Base-by-base conservation (phyloP, 352 stramenopile species). In the Phytophthora sojae region DNA sequence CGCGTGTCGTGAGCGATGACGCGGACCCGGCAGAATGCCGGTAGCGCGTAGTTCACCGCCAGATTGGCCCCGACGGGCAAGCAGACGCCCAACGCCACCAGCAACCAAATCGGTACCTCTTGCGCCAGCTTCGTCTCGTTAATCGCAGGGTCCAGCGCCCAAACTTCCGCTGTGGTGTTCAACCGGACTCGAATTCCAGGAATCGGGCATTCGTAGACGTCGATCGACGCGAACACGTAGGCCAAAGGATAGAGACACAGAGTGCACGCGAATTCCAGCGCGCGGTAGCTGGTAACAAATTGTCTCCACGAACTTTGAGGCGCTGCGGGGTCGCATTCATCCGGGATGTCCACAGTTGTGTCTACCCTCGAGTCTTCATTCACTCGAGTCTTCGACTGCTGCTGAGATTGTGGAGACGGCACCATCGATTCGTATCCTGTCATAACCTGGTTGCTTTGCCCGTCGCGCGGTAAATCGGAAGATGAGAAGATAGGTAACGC, bases 1-100 rank as follows among this genome's bases (percentile, higher is more conserved):
- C 85, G 80, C n/a, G 85, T 87, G 61, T 93, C 83, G 64, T 91
- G 74, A 4, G 66, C 71, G 56, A 91, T 89, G 25, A 83, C 54
- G 17, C 75, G 82, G 7, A 83, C 59, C 30, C 73, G 68, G 35
- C 80, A 79, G 29, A 82, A 83, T 25, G 62, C 66, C 6, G 81
- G 81, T 5, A 88, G 68, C 52, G 80, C 64, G 54, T 72, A 89
- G 75, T 85, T 88, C 35, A 92, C 57, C 2, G 79, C 45, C 12
- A 89, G 42, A 49, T 91, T 89, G 37, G 59, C 64, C 11, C 80
- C 17, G 8, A 90, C 57, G 9, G 85, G 80, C 6, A 88, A 53
- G 1, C 14, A 21, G 17, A 71, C 64, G 17, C 70, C 73, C 15
- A 71, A 68, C 26, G 71, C 26, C 3, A 80, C 32, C 15, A 89